These are phyloP conservation scores for Vanilla planifolia DNA, from an alignment of 106 monocot species.

Conservation along the genomic window DNA sequence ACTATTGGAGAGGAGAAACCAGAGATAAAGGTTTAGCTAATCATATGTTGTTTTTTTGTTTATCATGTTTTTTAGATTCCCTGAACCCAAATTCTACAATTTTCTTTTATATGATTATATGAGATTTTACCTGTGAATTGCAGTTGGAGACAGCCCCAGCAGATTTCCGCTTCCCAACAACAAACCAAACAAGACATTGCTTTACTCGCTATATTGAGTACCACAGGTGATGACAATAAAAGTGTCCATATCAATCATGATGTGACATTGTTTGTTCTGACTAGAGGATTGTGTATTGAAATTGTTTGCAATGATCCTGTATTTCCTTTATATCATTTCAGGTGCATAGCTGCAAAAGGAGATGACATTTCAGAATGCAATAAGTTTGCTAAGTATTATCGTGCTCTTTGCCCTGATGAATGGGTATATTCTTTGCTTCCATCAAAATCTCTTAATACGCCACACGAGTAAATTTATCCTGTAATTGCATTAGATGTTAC, in stretches of 20 bases:
- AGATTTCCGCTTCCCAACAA: conserved; percentile 97
- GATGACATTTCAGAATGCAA: conserved; percentile 44
- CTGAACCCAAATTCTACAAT: background rate
- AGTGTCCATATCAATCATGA: background rate
- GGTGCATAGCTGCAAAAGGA: conserved; percentile 51
- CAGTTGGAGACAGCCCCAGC: conserved; percentile 96
- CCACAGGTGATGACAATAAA: conserved; percentile 43
- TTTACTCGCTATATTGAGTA: conserved; percentile 98
- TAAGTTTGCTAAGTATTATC: conserved; percentile 61
- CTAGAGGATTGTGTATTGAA: no score
- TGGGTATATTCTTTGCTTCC: conserved; percentile 30
- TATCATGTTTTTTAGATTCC: no score
- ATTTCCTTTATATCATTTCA: conserved; percentile 5
- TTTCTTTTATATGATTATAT: background rate
- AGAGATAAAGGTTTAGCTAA: conserved; percentile 71
- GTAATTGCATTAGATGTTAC: conserved; percentile 28
- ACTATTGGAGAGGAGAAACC: conserved; percentile 46
- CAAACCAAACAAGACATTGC: conserved; percentile 97
- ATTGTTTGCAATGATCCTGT: no score
- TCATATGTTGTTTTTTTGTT: background rate
- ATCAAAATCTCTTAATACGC: background rate
- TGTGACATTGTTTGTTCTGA: background rate
- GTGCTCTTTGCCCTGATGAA: conserved; percentile 53
- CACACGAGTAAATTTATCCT: no score
- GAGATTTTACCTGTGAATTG: background rate